Conservation (phyloP, 2,329 filamentous ascomycete species). For the Fusarium clavum region DNA sequence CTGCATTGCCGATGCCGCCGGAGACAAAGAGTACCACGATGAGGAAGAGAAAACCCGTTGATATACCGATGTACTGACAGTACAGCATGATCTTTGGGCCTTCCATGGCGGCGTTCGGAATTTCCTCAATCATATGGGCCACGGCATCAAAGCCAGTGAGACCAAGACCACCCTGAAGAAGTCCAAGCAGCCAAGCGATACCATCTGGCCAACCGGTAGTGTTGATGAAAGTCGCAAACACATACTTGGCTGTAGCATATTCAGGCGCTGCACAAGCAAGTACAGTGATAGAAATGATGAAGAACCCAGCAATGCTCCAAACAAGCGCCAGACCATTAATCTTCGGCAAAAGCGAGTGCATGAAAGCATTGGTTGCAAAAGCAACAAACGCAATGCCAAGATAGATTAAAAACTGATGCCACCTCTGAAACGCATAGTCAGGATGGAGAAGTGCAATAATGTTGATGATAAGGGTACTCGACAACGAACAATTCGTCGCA, state of each 20-base stretch:
- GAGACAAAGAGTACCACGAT: conserved; percentile 73
- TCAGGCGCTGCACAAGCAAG: conserved; percentile 73
- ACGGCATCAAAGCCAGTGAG: conserved; percentile 52
- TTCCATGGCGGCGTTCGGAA: conserved; percentile 48
- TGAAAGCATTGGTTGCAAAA: conserved; percentile 48
- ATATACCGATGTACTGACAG: conserved; percentile 71
- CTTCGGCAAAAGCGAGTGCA: conserved; percentile 48
- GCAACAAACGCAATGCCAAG: conserved; percentile 46
- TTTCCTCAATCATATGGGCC: conserved; percentile 53
- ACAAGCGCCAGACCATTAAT: conserved; percentile 75
- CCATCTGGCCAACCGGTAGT: conserved; percentile 51
- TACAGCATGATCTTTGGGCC: conserved; percentile 58
- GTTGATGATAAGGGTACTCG: conserved; percentile 73
- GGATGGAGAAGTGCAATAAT: conserved; percentile 71
- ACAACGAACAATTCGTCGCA: conserved; percentile 75
- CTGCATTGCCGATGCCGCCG: conserved; percentile 62
- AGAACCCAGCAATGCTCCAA: conserved; percentile 76
- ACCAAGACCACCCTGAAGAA: conserved; percentile 50
- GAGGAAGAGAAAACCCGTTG: conserved; percentile 72
- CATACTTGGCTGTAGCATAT: conserved; percentile 56
- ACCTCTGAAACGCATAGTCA: conserved; percentile 66
- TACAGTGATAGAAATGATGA: conserved; percentile 75
- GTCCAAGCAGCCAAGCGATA: conserved; percentile 50
- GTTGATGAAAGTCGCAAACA: conserved; percentile 50
- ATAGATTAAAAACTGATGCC: conserved; percentile 75